Evolutionary conservation across 106 monocot species (phyloP).

Genomic region (Acorus calamus): DNA sequence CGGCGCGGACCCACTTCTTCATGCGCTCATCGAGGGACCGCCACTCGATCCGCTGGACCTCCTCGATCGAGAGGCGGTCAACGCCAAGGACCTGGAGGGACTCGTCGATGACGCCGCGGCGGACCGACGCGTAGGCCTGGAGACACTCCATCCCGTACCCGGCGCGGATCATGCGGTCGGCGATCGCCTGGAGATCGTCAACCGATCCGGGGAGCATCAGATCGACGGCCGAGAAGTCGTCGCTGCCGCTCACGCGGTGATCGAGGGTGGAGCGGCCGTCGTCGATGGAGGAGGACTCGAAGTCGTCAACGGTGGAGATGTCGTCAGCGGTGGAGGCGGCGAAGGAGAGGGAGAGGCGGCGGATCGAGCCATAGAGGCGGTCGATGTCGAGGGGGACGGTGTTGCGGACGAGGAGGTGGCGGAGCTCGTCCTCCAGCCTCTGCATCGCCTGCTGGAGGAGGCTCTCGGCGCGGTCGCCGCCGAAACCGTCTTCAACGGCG

Average conservation of each 20-base stretch:
- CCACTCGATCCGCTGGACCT: conserved; percentile 70
- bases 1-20: conserved; percentile 58
- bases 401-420: conserved; percentile 46
- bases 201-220: conserved; percentile 29
- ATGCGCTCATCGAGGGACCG: conserved; percentile 48
- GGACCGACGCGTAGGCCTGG: too few relatives aligned
- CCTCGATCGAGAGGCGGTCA: conserved; percentile 50
- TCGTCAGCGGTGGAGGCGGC: conserved; percentile 11
- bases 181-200: conserved; percentile 35
- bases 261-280: too few relatives aligned
- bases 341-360: conserved; percentile 36
- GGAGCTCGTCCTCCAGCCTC: conserved; percentile 75
- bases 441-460: conserved; percentile 58
- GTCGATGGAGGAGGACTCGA: conserved; percentile 10
- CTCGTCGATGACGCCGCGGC: conserved; percentile 5
- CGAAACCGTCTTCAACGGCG: conserved; percentile 11
- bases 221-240: conserved; percentile 15
- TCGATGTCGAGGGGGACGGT: conserved; percentile 38
- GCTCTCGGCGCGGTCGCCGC: conserved; percentile 33
- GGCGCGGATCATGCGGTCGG: conserved; percentile 45
- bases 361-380: conserved; percentile 22
- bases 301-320: conserved; percentile 14
- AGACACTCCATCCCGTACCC: conserved; percentile 37
- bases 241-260: background rate
- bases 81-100: conserved; percentile 50